These are phyloP conservation scores for Fusarium hostae DNA, from an alignment of 2,329 filamentous ascomycete species.

Conservation along the genomic window DNA sequence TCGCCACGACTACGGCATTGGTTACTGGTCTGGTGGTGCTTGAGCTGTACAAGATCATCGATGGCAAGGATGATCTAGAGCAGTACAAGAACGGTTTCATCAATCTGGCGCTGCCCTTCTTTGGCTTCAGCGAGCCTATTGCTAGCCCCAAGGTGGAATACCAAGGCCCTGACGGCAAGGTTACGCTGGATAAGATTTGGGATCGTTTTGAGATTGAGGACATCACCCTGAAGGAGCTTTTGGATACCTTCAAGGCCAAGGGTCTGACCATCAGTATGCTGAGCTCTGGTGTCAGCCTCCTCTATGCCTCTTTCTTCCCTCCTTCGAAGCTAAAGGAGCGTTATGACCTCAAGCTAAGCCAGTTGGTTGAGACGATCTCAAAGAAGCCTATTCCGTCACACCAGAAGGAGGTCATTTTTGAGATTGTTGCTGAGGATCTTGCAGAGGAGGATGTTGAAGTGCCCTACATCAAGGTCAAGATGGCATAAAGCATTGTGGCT, in stretches of 20 bases:
- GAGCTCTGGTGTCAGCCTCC: constrained; percentile 93
- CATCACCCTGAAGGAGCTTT: constrained; percentile 84
- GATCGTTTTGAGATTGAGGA: constrained; percentile 93
- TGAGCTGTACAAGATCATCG: constrained; percentile 95
- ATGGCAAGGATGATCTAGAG: constrained; percentile 95
- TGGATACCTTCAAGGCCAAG: constrained; percentile 82
- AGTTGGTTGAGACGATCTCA: constrained; percentile 87
- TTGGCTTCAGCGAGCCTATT: constrained; percentile 97
- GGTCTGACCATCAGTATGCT: constrained; percentile 91
- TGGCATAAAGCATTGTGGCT: constrained; percentile 51
- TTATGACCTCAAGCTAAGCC: constrained; percentile 83
- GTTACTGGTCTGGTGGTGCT: constrained; percentile 93
- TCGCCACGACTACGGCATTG: constrained; percentile 95
- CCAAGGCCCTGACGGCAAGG: constrained; percentile 79
- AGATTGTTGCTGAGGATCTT: constrained; percentile 90
- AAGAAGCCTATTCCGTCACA: constrained; percentile 92
- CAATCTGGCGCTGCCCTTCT: constrained; percentile 96
- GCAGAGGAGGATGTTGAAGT: constrained; percentile 95
- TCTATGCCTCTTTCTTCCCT: constrained; percentile 95
- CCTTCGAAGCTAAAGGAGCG: constrained; percentile 83
- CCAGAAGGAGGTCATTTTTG: constrained; percentile 95
- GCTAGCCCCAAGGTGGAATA: constrained; percentile 93
- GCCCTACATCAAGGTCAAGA: constrained; percentile 92
- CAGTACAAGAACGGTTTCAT: constrained; percentile 99
- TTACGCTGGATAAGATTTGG: constrained; percentile 95